Base-by-base conservation (phyloP, 306 rosid genomes). In the Vigna trinervia region DNA sequence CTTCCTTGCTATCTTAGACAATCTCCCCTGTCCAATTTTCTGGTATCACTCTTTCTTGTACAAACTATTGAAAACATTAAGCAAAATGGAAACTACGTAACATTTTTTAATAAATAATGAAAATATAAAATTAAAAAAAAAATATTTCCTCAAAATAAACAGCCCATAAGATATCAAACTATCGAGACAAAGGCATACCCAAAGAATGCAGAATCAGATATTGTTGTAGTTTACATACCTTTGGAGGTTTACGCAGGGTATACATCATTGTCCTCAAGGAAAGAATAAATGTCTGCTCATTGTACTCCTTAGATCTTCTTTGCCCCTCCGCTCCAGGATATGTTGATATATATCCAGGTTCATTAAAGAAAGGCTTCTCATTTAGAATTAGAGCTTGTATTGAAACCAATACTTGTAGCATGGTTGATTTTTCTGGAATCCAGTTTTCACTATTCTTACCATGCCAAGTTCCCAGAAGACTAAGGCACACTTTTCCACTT, bases 341-440 rank as follows among this genome's bases (percentile, higher is more conserved):
- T 3, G 79, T 4, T 17, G 68, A 28, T 43, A 66, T 15, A 75
- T 73, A 79, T 8, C 94, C 97, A 23, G 97, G 97, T 78, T 92
- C 97, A 73, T 92, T 92, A 64, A 88, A 92, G 82, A 77, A 92
- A 19, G 97, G 95, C 48, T 87, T 83, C 74, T 86, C 88, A 66
- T 92, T 92, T 81, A 92, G 85, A 83, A 92, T 92, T 67, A 92
- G 89, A 74, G 89, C 95, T 80, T 92, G 95, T 34, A 92, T 87
- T 60, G 97, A 92, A 72, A 92, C 94, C 87, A 92, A 83, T 69
- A 92, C 97, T 83, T 92, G 97, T 30, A 92, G 89, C 97, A 92
- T 92, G 74, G 95, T 92, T 62, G 97, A 92, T 64, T 82, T 82
- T 23, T 85, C 89, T 5, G 93, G 78, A 61, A 88, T 74, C 97